Base-by-base conservation (phyloP, 169 alveolate genomes). In the Plasmodium knowlesi region DNA sequence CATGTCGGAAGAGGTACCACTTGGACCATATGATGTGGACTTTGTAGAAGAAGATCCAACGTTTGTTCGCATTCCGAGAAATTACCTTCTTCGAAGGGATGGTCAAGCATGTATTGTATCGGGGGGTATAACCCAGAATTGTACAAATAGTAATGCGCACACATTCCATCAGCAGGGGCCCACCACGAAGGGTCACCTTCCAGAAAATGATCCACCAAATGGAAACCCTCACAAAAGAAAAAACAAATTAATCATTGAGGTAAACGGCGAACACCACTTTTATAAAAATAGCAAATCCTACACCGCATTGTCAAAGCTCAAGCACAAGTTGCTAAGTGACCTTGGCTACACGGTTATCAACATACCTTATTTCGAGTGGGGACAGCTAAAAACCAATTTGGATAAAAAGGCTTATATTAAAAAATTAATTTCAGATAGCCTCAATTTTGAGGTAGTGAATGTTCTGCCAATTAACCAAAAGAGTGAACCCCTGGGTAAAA, bases 251-350 rank as follows among this genome's bases (percentile, higher is more conserved):
- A 86, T 86, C 28, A 97, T 98, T 16, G 99, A 98, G 80, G 99
- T 98, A 54, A 98, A 98, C 73, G 99, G 99, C 41, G 98, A 98
- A 14, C 93, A 98, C 43, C 99, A 98, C 89, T 98, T 98, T 85
- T 98, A 98, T 70, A 98, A 97, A 67, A 97, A 97, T 94, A 97
- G 97, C 46, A 95, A 96, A 9, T 94, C 96, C 28, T 96, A 98
- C 95, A 96, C 97, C 22, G 96, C 98, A 5, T 95, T 95, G 46
- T 96, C 98, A 30, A 98, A 98, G 94, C 89, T 98, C 92, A 98
- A 98, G 94, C 99, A 98, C 94, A 95, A 98, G n/a, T 96, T 98
- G 16, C 89, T 98, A 83, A 97, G 98, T 19, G 95, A 98, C 28
- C 97, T 98, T 98, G 99, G 99, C 14, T 96, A 96, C 91, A 93